phyloP scores from a whole-genome alignment of 2,329 filamentous ascomycete genomes.

The Lachnellula occidentalis region DNA sequence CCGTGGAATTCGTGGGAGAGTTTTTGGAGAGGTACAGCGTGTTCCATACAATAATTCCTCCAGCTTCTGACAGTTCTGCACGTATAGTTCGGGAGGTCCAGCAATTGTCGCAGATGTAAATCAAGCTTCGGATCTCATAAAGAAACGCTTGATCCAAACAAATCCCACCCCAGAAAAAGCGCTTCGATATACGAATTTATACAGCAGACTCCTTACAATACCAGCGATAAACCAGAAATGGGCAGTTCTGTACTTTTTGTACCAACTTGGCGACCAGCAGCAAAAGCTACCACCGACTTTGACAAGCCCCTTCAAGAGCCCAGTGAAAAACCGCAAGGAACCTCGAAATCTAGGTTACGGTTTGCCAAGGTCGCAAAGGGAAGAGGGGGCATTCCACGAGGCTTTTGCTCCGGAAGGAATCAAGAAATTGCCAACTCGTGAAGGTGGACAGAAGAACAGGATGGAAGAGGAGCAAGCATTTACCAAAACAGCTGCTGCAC shows the following conservation, averaged over 20 bases:
- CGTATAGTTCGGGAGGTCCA: slow-evolving; percentile 23
- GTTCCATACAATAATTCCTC: not conserved
- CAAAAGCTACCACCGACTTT: slow-evolving; percentile 16
- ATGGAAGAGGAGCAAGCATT: slow-evolving; percentile 28
- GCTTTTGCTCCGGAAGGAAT: slow-evolving; percentile 51
- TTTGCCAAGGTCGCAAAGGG: slow-evolving; percentile 32
- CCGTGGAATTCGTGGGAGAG: slow-evolving; percentile 44
- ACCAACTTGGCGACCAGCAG: slow-evolving; percentile 67
- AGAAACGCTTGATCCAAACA: slow-evolving; percentile 75
- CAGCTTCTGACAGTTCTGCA: slow-evolving; percentile 8
- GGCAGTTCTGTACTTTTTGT: slow-evolving; percentile 89
- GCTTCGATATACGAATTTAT: slow-evolving; percentile 82
- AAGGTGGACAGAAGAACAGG: slow-evolving; percentile 29
- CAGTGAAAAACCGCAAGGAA: slow-evolving; percentile 19
- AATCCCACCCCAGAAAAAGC: slow-evolving; percentile 70
- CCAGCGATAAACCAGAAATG: slow-evolving; percentile 94
- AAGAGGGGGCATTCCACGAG: slow-evolving; percentile 34
- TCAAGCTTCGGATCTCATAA: slow-evolving; percentile 89
- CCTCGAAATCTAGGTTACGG: slow-evolving; percentile 17
- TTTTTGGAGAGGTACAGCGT: slow-evolving; percentile 35
- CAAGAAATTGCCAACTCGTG: slow-evolving; percentile 26
- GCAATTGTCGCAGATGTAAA: slow-evolving; percentile 57
- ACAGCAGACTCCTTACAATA: slow-evolving; percentile 81
- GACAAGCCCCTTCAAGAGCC: slow-evolving; percentile 31
- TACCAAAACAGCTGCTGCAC: slow-evolving; percentile 21